Evolutionary conservation across 441 rosid species (phyloP).

Genomic region (Jatropha multifida): DNA sequence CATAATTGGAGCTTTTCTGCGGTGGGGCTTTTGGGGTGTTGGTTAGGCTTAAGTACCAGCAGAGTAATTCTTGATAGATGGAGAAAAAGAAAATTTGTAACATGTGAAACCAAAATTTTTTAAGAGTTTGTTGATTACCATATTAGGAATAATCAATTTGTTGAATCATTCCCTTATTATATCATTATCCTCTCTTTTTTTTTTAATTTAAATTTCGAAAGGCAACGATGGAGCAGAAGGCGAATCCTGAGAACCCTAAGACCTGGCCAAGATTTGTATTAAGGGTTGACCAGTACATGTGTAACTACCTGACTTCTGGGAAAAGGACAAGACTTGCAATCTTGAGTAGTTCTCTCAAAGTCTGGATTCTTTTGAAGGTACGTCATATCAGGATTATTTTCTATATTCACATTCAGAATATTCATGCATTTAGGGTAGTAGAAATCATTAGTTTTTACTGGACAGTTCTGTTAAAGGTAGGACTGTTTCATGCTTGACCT

Average conservation of each 20-base stretch:
- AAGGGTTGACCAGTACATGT: constrained; percentile 85
- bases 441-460: no score
- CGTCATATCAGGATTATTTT: background rate
- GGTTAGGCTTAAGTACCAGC: background rate
- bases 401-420: background rate
- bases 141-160: constrained; percentile 1
- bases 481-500: no score
- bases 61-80: background rate
- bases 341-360: constrained; percentile 92
- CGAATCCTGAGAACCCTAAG: constrained; percentile 69
- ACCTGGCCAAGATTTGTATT: constrained; percentile 84
- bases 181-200: background rate
- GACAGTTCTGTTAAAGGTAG: no score
- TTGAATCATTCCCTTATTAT: background rate
- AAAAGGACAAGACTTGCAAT: constrained; percentile 76
- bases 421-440: background rate
- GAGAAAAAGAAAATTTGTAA: background rate
- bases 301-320: constrained; percentile 76
- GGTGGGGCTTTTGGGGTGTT: background rate
- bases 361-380: constrained; percentile 93
- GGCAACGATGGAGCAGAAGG: constrained; percentile 65
- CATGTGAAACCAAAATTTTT: background rate
- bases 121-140: background rate
- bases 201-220: constrained; percentile 16
- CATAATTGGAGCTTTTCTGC: constrained; percentile 7